Evolutionary conservation across 768 basidiomycete genomes (phyloP), one percentile per base, ranked within the genome.

Genomic region (Sarcodon aspratus): DNA sequence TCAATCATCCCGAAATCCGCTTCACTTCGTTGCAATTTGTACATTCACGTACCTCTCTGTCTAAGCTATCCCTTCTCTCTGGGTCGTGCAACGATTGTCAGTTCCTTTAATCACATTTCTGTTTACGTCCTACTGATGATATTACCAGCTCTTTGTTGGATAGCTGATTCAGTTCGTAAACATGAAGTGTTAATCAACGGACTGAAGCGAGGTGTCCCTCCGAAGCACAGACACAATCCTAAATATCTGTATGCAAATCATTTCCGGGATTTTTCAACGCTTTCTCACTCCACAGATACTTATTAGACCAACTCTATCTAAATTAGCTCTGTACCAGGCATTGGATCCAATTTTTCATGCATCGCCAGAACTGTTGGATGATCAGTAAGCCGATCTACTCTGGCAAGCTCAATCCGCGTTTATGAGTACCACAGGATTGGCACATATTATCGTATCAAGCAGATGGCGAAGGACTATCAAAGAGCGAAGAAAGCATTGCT

Each of bases 171-270:
- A 0, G 48, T 57, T 1, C 53, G 56, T n/a, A 51, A 66, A 6
- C 60, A 65, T 31, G 86, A 94, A 59, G 72, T 88, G 17, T 58
- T 91, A 43, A 85, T 86, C 54, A 87, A 86, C 52, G 89, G 90
- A 2, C 66, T 81, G n/a, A 82, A 76, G 56, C 79, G 89, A 42
- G 89, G 89, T 1, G 78, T 85, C 1, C 68, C 85, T 9, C 76
- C 82, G 0, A 89, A 85, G 58, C 77, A 86, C 56, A 72, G 83
- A 21, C 69, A 75, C 52, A 72, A 72, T 33, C 64, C 73, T 7
- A 82, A 81, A 61, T 79, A 75, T 36, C 76, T 80, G 88, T 83
- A 49, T 45, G 63, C 49, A 6, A 10, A 5, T 36, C 15, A 8
- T n/a, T 15, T 10, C 15, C 31, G 9, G 9, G 17, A 27, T 7